A percentile compares a stretch with the other conserved stretches of the same genome.
Evolutionary conservation across 345 rosid species (phyloP).

Genomic region (Eutrema yunnanense): DNA sequence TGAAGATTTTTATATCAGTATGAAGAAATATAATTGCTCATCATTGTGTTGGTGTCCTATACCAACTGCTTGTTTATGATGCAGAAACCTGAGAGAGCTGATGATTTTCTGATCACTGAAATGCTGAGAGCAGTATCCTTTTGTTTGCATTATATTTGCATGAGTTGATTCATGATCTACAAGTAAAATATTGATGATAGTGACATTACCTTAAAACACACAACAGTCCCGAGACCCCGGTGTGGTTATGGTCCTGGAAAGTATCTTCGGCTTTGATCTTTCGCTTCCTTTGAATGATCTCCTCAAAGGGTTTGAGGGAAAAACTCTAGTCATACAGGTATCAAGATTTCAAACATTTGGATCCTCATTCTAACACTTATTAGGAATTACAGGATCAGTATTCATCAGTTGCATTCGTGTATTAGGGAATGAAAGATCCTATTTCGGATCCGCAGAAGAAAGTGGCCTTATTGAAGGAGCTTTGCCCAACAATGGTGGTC

Average conservation of each 20-base stretch:
- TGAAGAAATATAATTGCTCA: not conserved
- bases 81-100: constrained; percentile 73
- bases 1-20: not conserved
- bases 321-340: constrained; percentile 73
- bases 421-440: constrained; percentile 86
- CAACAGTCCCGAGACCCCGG: constrained; percentile 81
- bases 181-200: not conserved
- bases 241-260: constrained; percentile 64
- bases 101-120: constrained; percentile 65
- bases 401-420: not conserved
- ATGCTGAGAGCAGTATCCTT: constrained; percentile 96
- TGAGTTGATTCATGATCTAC: not conserved
- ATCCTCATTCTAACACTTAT: not conserved
- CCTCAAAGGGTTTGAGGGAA: constrained; percentile 48
- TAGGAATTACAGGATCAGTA: not conserved
- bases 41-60: not conserved
- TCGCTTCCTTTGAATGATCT: constrained; percentile 78
- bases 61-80: constrained; percentile 12
- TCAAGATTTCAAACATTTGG: not conserved
- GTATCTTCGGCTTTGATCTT: constrained; percentile 73
- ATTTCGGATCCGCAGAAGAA: constrained; percentile 53
- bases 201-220: constrained; percentile 41
- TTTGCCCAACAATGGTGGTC: constrained; percentile 42
- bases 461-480: constrained; percentile 55
- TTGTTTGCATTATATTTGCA: not conserved